These are phyloP conservation scores for Actinidia chinensis DNA, from an alignment of 179 eudicot genomes.

Conservation along the genomic window DNA sequence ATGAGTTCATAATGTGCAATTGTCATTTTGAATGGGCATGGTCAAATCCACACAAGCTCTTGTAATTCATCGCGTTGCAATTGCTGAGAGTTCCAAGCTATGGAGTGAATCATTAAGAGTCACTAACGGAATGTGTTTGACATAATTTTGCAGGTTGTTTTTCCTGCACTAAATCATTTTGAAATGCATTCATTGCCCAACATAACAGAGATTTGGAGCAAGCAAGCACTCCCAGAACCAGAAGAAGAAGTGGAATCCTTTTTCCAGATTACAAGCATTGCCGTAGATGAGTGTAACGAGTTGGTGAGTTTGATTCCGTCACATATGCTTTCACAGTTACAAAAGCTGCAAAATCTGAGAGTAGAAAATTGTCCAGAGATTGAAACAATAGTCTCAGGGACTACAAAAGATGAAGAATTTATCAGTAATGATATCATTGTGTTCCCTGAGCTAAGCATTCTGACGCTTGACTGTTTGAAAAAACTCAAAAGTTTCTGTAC, in stretches of 20 bases:
- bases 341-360: neutral
- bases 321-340: neutral
- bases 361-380: rapidly evolving
- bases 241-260: neutral
- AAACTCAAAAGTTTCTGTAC: neutral
- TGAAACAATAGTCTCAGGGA: neutral
- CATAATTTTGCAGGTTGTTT: neutral
- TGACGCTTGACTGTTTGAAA: rapidly evolving
- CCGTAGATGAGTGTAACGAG: neutral
- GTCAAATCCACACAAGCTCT: no score
- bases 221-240: neutral
- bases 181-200: neutral
- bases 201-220: neutral
- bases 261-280: neutral
- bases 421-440: neutral
- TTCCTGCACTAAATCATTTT: neutral
- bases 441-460: neutral
- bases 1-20: no score
- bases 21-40: no score
- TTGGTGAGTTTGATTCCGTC: neutral
- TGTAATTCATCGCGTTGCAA: no score
- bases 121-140: neutral
- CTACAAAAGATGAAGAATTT: neutral
- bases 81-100: no score
- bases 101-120: no score